Conservation (phyloP, 1,284 basidiomycete species). For the Cryptococcus wingfieldii region DNA sequence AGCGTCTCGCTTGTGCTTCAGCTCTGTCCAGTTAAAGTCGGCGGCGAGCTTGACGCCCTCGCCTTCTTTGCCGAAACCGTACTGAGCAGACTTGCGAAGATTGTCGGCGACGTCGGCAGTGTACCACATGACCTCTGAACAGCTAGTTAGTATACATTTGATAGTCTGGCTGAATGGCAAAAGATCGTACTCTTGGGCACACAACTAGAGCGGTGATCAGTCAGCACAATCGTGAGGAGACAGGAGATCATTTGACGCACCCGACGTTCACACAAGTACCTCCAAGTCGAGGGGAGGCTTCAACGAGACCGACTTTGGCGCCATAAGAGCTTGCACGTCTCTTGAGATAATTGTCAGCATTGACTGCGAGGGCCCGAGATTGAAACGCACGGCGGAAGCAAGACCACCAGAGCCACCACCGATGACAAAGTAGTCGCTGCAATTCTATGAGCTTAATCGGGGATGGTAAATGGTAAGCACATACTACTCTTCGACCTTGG, state of each 20-base stretch:
- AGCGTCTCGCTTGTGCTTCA: slow-evolving; percentile 92
- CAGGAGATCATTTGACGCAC: slow-evolving; percentile 33
- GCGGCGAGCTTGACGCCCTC: slow-evolving; percentile 52
- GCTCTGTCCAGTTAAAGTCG: slow-evolving; percentile 81
- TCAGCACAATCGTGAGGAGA: neutral
- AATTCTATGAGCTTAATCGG: slow-evolving; percentile 1
- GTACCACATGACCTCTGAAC: slow-evolving; percentile 50
- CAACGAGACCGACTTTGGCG: slow-evolving; percentile 87
- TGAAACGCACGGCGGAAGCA: slow-evolving; percentile 42
- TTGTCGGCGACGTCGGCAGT: slow-evolving; percentile 89
- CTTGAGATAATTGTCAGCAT: slow-evolving; percentile 46
- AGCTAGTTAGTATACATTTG: neutral
- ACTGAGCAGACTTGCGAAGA: slow-evolving; percentile 65
- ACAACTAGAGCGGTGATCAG: slow-evolving; percentile 54
- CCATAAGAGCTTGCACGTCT: slow-evolving; percentile 88
- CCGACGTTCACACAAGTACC: slow-evolving; percentile 87
- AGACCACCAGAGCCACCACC: slow-evolving; percentile 50
- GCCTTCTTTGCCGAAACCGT: slow-evolving; percentile 64
- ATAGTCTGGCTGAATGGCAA: neutral
- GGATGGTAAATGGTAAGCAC: slow-evolving; percentile 6
- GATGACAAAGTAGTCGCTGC: slow-evolving; percentile 46
- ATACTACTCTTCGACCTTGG: slow-evolving; percentile 43
- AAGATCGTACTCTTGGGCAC: slow-evolving; percentile 72
- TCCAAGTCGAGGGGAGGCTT: slow-evolving; percentile 70
- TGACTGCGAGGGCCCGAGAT: neutral